Percentiles rank a stretch among this genome's conserved stretches.
Evolutionary conservation across 2,329 filamentous ascomycete species (phyloP).

Genomic region (Polytolypa hystricis): DNA sequence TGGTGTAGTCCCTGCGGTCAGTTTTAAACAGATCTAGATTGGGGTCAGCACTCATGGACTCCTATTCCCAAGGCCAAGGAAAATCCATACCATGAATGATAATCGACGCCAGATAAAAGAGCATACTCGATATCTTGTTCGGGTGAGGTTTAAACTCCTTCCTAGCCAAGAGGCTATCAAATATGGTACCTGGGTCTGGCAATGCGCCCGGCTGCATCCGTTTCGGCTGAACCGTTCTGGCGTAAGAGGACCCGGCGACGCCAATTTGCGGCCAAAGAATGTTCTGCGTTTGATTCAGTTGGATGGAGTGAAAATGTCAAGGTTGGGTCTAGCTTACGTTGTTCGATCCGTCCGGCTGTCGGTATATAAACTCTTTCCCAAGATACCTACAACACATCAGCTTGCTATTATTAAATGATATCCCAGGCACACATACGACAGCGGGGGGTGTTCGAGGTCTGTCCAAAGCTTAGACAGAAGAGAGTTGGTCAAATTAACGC

Average conservation of each 20-base stretch:
- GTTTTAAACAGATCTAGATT: constrained; percentile 38
- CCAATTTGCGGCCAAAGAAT: constrained; percentile 16
- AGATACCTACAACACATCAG: constrained; percentile 34
- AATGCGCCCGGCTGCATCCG: constrained; percentile 10
- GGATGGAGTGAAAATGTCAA: background rate
- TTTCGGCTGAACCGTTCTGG: constrained; percentile 16
- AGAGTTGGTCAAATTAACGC: constrained; percentile 15
- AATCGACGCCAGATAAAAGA: constrained; percentile 42
- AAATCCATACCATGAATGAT: constrained; percentile 37
- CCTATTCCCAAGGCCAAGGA: background rate
- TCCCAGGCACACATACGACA: constrained; percentile 25
- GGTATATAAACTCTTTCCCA: constrained; percentile 22
- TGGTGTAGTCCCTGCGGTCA: constrained; percentile 22
- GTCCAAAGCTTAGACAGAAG: constrained; percentile 22
- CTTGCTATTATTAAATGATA: constrained; percentile 25
- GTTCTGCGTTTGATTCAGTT: constrained; percentile 10
- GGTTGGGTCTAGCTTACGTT: constrained; percentile 9
- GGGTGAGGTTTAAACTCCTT: constrained; percentile 24
- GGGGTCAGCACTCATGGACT: too few relatives aligned
- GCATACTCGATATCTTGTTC: constrained; percentile 36
- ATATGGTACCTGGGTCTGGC: constrained; percentile 18
- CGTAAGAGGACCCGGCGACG: constrained; percentile 18
- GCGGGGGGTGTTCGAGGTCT: constrained; percentile 27
- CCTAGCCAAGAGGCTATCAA: constrained; percentile 15
- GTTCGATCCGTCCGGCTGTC: constrained; percentile 20